These are phyloP conservation scores for Raffaelea arxii DNA, from an alignment of 2,329 filamentous ascomycete genomes.

Conservation along the genomic window DNA sequence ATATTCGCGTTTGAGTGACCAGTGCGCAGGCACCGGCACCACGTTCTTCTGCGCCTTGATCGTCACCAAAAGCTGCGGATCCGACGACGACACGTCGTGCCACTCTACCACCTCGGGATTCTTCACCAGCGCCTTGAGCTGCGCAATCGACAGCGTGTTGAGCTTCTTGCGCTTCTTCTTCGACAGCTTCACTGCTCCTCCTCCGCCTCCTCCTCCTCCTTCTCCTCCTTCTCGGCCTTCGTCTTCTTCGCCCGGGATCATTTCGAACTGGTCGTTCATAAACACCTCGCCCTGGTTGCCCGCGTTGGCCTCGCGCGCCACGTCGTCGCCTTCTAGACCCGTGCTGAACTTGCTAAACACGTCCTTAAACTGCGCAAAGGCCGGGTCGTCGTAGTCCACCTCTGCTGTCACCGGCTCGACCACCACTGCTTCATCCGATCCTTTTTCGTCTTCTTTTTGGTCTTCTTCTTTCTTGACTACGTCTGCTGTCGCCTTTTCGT, in stretches of 20 bases:
- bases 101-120: slow-evolving; percentile 95
- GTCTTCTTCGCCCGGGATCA: slow-evolving; percentile 75
- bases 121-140: slow-evolving; percentile 83
- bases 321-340: slow-evolving; percentile 50
- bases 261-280: slow-evolving; percentile 75
- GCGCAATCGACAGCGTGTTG: slow-evolving; percentile 84
- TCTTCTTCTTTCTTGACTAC: slow-evolving; percentile 15
- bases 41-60: slow-evolving; percentile 95
- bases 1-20: slow-evolving; percentile 95
- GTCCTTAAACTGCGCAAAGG: slow-evolving; percentile 74
- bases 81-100: slow-evolving; percentile 87
- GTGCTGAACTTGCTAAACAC: slow-evolving; percentile 74
- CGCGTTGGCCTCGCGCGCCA: slow-evolving; percentile 53
- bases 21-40: slow-evolving; percentile 87
- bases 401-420: slow-evolving; percentile 35
- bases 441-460: slow-evolving; percentile 13
- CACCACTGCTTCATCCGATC: slow-evolving; percentile 25
- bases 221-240: no score
- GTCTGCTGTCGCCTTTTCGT: not conserved
- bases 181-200: slow-evolving; percentile 54
- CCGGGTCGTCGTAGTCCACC: slow-evolving; percentile 56
- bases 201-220: no score
- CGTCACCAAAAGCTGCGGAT: slow-evolving; percentile 81
- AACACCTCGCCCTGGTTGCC: slow-evolving; percentile 78
- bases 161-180: slow-evolving; percentile 92